Percentiles rank a stretch among this genome's conserved stretches.
Evolutionary conservation across 73 alveolate genomes (phyloP).

Genomic region (Tetrahymena malaccensis): DNA sequence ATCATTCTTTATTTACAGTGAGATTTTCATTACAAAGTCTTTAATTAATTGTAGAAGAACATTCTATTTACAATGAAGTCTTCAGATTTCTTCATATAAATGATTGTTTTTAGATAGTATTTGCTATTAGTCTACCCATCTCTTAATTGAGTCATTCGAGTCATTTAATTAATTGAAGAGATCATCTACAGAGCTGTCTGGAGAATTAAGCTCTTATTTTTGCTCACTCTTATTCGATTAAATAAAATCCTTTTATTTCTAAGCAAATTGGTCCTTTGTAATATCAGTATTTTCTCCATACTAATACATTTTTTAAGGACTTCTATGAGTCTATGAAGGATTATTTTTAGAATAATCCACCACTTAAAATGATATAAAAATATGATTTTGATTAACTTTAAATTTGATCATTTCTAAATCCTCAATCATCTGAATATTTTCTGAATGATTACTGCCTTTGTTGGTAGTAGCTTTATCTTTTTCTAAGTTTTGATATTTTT

Average conservation of each 20-base stretch:
- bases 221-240: not conserved
- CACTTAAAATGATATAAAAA: not conserved
- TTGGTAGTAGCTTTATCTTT: not conserved
- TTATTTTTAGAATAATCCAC: not conserved
- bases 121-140: not conserved
- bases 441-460: not conserved
- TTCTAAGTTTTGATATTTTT: not conserved
- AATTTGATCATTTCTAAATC: not conserved
- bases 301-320: not conserved
- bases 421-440: not conserved
- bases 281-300: not conserved
- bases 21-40: too few relatives aligned
- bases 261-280: not conserved
- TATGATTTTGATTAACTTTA: not conserved
- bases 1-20: too few relatives aligned
- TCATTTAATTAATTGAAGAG: not conserved
- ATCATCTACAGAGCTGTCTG: not conserved
- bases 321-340: not conserved
- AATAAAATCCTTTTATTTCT: not conserved
- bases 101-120: not conserved
- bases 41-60: not conserved
- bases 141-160: not conserved
- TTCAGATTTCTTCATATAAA: not conserved
- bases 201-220: not conserved
- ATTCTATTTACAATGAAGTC: not conserved